Evolutionary conservation across 2,329 filamentous ascomycete genomes (phyloP).

Genomic region (Diaporthe sp.): DNA sequence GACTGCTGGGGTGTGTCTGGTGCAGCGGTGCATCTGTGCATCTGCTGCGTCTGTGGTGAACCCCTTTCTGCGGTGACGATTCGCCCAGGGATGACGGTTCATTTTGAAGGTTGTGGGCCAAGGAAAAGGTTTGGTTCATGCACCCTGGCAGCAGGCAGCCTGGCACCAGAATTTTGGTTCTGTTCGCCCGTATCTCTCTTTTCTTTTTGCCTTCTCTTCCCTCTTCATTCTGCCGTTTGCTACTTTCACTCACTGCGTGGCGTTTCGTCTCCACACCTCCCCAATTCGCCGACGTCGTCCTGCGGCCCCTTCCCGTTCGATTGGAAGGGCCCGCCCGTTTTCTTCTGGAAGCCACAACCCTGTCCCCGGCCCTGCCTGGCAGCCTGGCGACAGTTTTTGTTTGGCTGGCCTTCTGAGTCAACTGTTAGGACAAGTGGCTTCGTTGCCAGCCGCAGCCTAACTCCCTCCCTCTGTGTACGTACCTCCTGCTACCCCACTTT

Average conservation of each 20-base stretch:
- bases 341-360: constrained; percentile 38
- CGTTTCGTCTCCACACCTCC: constrained; percentile 5
- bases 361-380: constrained; percentile 2
- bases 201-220: background rate
- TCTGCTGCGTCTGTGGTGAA: constrained; percentile 8
- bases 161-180: background rate
- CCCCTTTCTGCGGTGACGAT: constrained; percentile 19
- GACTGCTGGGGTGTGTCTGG: background rate
- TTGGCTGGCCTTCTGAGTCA: background rate
- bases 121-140: constrained; percentile 13
- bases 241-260: background rate
- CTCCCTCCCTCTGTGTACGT: background rate
- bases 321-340: constrained; percentile 29
- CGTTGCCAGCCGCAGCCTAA: background rate
- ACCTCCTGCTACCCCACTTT: constrained; percentile 12
- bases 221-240: background rate
- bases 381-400: background rate
- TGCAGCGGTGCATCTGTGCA: background rate
- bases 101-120: constrained; percentile 24
- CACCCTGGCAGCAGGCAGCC: background rate
- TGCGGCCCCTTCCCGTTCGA: constrained; percentile 29
- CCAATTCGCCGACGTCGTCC: background rate
- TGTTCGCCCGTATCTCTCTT: too few relatives aligned
- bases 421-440: background rate
- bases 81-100: constrained; percentile 8